Percentiles rank a stretch among this genome's conserved stretches.
Conservation (phyloP, 163 green algal species). For the Chlorella variabilis region DNA sequence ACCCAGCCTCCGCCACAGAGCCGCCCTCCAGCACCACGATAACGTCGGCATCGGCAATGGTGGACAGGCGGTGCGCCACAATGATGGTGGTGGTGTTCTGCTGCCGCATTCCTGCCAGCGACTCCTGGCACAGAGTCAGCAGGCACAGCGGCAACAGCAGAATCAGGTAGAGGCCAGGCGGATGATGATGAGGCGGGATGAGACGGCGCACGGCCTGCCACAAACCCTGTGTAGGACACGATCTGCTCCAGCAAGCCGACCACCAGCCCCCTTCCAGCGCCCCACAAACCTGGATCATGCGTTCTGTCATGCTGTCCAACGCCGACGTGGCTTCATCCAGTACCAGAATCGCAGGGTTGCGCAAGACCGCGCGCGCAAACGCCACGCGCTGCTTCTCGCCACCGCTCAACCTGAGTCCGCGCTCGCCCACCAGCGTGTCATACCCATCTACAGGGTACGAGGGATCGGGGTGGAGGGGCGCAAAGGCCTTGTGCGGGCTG, state of each 20-base stretch:
- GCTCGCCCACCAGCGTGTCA: constrained; percentile 91
- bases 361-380: constrained; percentile 79
- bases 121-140: constrained; percentile 11
- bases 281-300: constrained; percentile 67
- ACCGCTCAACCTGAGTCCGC: constrained; percentile 92
- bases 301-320: constrained; percentile 90
- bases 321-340: constrained; percentile 89
- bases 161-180: too few relatives aligned
- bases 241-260: too few relatives aligned
- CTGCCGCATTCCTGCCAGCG: constrained; percentile 62
- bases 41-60: constrained; percentile 85
- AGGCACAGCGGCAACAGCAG: too few relatives aligned
- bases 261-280: neutral
- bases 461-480: neutral
- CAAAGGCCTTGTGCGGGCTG: neutral
- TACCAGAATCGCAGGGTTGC: constrained; percentile 66
- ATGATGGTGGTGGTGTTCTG: constrained; percentile 89
- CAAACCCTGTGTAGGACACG: too few relatives aligned
- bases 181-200: too few relatives aligned
- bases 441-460: constrained; percentile 50
- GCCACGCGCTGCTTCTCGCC: constrained; percentile 97
- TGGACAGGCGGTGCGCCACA: constrained; percentile 94
- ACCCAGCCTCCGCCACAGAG: constrained; percentile 64
- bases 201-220: too few relatives aligned
- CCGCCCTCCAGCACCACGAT: constrained; percentile 76